Conservation (phyloP, 148 eudicot genomes). For the Amaranthus hypochondriacus region DNA sequence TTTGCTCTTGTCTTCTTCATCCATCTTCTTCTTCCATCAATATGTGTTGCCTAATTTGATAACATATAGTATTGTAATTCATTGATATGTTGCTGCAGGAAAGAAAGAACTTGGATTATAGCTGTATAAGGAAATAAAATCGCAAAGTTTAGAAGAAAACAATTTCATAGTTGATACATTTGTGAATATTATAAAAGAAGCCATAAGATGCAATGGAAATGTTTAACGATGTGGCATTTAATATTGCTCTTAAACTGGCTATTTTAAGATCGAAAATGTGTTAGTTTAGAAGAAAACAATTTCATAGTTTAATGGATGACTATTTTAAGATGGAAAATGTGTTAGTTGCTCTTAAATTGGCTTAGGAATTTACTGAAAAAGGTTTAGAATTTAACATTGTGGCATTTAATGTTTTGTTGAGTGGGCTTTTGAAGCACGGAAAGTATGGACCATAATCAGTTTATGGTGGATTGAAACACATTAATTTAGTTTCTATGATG, state of each 20-base stretch:
- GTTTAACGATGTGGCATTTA: conserved; percentile 43
- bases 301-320: conserved; percentile 80
- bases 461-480: conserved; percentile 48
- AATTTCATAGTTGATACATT: conserved; percentile 53
- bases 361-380: conserved; percentile 58
- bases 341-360: conserved; percentile 65
- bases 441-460: conserved; percentile 55
- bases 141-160: conserved; percentile 58
- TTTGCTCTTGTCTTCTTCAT: no score
- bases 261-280: conserved; percentile 30
- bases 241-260: conserved; percentile 36
- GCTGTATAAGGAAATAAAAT: conserved; percentile 62
- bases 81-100: conserved; percentile 67
- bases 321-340: conserved; percentile 69
- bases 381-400: conserved; percentile 57
- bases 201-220: conserved; percentile 57
- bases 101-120: conserved; percentile 49
- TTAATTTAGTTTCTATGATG: conserved; percentile 44
- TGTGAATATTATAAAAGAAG: conserved; percentile 56
- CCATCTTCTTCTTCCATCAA: conserved; percentile 5
- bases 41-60: conserved; percentile 56
- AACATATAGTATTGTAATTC: conserved; percentile 56
- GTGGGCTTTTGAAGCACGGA: conserved; percentile 60
- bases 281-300: neutral
- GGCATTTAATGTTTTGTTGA: conserved; percentile 67